Evolutionary conservation across 768 basidiomycete species (phyloP), one percentile per base, ranked within the genome.

Genomic region (Cubamyces lactineus): DNA sequence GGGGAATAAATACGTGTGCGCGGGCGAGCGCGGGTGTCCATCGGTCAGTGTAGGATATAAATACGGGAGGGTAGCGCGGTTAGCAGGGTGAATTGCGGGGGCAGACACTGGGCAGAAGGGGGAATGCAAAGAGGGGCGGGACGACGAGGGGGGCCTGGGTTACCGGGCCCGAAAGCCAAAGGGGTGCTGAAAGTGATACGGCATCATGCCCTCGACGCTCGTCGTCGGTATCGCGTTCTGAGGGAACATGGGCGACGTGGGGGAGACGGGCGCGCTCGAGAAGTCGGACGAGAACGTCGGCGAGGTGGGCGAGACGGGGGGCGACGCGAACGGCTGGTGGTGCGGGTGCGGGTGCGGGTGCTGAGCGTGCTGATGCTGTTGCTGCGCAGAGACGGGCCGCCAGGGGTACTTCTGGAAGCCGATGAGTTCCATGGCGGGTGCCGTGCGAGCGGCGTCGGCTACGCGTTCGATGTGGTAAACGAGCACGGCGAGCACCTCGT

Each of bases 401-500:
- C 68, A 67, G 26, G 70, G 66, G 66, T 78, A 76, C 71, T 76
- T 76, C 69, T 80, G 79, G 71, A 82, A 83, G 42, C 79, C 81
- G 65, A 84, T 57, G 64, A 92, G 77, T 69, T 86, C 81, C 61
- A 83, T 88, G 50, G 84, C 81, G 16, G 90, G 88, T 74, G 80
- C 75, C 57, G 74, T 70, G 62, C 78, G 78, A 39, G 77, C 76
- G 21, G 66, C 62, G 56, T 59, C 67, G 66, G 78, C 74, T 66
- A 77, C 79, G 70, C 87, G 84, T 68, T 88, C 85, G 66, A 92
- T 76, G 66, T 88, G 84, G 72, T 90, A 91, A 51, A 86, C 79
- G 65, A 91, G 75, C 67, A 81, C 82, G 54, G 89, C 82, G 53
- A 89, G 76, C 17, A 84, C 80, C 63, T 82, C 80, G 67, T 82